Base-by-base conservation (phyloP, 1,139 yeast genomes). In the Candida neerlandica region DNA sequence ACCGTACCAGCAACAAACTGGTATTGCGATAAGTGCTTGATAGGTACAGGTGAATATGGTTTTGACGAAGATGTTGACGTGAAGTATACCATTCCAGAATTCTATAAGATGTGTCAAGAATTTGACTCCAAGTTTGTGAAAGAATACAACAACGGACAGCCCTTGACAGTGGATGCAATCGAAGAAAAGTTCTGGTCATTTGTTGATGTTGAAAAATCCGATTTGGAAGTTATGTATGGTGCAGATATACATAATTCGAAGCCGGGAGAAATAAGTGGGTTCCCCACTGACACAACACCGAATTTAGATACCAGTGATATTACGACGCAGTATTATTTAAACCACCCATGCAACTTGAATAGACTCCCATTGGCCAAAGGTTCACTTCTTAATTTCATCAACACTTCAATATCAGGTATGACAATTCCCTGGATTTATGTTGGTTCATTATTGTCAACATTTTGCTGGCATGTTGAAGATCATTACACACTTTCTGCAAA, bases 21-120 rank as follows among this genome's bases (percentile, higher is more conserved):
- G 96, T 86, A 77, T 61, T 92, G 98, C 65, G 86, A 85, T 44
- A 80, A 80, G 53, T 92, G 98, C 64, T 71, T 92, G 14, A 76
- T 88, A 5, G 97, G 96, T 0, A 87, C 92, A 1, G 95, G 96
- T 0, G 94, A 86, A 57, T 92, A 90, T 62, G 96, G 96, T 0
- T 92, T 92, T 65, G 92, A 87, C 57, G 96, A 89, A 55, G 84
- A 86, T 18, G 63, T 62, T 1, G 73, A 78, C 4, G 74, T 80
- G 41, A 75, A 77, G 50, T 89, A 87, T 61, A 74, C 86, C 0
- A 68, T 73, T 51, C 75, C 59, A n/a, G 85, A 86, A 51, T 92
- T 91, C 64, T 77, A 78, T 52, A 66, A 77, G 11, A 71, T 81
- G 55, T 87, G 92, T 54, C 67, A 71, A 30, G 73, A 77, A 18